Evolutionary conservation across 768 basidiomycete genomes (phyloP).

Genomic region (Podaxis sp.): DNA sequence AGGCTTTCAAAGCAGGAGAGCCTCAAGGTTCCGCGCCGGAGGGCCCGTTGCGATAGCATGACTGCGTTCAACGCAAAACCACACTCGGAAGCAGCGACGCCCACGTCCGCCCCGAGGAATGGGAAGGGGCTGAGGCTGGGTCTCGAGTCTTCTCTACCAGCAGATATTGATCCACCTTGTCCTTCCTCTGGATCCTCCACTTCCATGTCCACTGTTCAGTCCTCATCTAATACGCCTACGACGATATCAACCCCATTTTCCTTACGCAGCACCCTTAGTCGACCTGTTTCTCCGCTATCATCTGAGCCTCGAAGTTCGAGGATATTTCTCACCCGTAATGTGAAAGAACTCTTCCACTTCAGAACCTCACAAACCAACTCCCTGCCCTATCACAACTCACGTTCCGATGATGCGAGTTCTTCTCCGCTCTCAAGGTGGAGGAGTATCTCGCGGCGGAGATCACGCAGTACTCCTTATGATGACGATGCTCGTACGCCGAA

Average conservation of each 20-base stretch:
- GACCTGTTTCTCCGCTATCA: slow-evolving; percentile 20
- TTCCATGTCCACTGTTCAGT: background rate
- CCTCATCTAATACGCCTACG: background rate
- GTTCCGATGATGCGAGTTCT: background rate
- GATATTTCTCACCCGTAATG: slow-evolving; percentile 54
- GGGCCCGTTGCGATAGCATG: slow-evolving; percentile 36
- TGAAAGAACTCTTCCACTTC: slow-evolving; percentile 57
- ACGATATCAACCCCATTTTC: background rate
- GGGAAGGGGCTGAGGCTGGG: slow-evolving; percentile 36
- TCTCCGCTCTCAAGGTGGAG: slow-evolving; percentile 3
- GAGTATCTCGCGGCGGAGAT: slow-evolving; percentile 4
- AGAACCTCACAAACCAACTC: slow-evolving; percentile 27
- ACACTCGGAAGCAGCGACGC: slow-evolving; percentile 22
- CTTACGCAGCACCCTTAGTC: slow-evolving; percentile 1
- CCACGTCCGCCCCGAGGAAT: slow-evolving; percentile 24
- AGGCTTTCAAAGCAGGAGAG: slow-evolving; percentile 69
- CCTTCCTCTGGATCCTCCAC: slow-evolving; percentile 10
- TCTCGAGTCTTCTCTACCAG: slow-evolving; percentile 26
- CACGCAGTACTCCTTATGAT: slow-evolving; percentile 8
- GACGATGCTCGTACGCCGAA: background rate
- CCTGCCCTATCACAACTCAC: background rate
- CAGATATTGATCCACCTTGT: background rate
- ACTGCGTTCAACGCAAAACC: slow-evolving; percentile 30
- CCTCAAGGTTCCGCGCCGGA: slow-evolving; percentile 61
- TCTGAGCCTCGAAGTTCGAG: slow-evolving; percentile 35